Conservation (phyloP, 202 grass and related monocot species). For the Cymbopogon flexuosus region DNA sequence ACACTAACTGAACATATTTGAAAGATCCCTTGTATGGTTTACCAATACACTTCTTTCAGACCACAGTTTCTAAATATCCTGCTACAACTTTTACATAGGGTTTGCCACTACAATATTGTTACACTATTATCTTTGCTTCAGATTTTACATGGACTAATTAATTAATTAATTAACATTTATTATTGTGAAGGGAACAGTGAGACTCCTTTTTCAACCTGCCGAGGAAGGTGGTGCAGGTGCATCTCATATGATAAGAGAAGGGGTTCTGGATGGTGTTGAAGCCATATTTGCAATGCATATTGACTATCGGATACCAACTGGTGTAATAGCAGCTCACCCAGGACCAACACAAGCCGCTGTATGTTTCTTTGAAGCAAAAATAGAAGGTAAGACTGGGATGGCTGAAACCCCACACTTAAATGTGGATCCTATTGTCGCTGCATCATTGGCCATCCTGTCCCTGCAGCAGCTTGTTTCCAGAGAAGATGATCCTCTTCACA, state of each 20-base stretch:
- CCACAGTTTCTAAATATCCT: too few species aligned
- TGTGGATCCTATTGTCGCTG: conserved; percentile 56
- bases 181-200: conserved; percentile 71
- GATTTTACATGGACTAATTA: neutral
- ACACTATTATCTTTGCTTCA: neutral
- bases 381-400: conserved; percentile 80
- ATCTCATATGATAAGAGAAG: conserved; percentile 74
- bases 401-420: conserved; percentile 70
- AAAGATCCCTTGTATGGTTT: too few species aligned
- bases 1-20: too few species aligned
- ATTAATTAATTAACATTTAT: neutral
- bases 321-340: conserved; percentile 47
- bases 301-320: conserved; percentile 50
- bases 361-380: conserved; percentile 66
- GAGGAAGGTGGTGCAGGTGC: conserved; percentile 92
- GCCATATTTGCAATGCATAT: conserved; percentile 88
- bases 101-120: too few species aligned
- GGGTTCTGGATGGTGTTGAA: conserved; percentile 57
- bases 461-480: conserved; percentile 71
- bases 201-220: conserved; percentile 87
- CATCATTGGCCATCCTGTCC: conserved; percentile 53
- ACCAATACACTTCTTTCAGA: too few species aligned
- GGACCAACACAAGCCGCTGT: conserved; percentile 72
- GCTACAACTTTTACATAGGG: too few species aligned
- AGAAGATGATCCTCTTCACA: conserved; percentile 71